These are phyloP conservation scores for Letharia columbiana DNA, from an alignment of 495 filamentous ascomycete species.

Conservation along the genomic window DNA sequence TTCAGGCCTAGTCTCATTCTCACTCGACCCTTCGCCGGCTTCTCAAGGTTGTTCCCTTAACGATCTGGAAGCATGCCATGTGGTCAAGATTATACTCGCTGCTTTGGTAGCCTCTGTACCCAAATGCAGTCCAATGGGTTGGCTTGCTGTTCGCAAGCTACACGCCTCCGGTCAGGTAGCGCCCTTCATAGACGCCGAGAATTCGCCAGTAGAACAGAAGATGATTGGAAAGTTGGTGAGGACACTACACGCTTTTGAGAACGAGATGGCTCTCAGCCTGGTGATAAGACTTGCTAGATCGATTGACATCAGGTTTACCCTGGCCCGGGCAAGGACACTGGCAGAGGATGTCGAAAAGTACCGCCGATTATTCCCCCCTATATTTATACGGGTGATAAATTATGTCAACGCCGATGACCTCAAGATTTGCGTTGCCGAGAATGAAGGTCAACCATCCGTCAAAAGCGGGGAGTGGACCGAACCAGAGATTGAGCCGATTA, in stretches of 20 bases:
- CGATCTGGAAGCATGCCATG: constrained; percentile 48
- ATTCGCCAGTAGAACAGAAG: constrained; percentile 14
- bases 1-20: background rate
- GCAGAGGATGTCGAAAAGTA: background rate
- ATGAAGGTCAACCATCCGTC: constrained; percentile 4
- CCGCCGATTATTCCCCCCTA: background rate
- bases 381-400: constrained; percentile 3
- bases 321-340: constrained; percentile 2
- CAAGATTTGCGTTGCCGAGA: background rate
- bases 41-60: constrained; percentile 26
- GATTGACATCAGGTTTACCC: constrained; percentile 37
- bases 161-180: constrained; percentile 46
- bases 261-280: constrained; percentile 51
- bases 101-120: constrained; percentile 47
- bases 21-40: background rate
- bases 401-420: constrained; percentile 1
- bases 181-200: constrained; percentile 36
- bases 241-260: constrained; percentile 48
- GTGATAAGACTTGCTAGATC: constrained; percentile 47
- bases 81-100: constrained; percentile 49
- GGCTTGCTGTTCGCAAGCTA: constrained; percentile 43
- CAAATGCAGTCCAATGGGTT: constrained; percentile 37
- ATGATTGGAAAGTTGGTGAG: constrained; percentile 31
- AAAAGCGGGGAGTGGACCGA: background rate
- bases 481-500: constrained; percentile 23